Conservation (phyloP, 345 rosid genomes). For the Brassica carinata region DNA sequence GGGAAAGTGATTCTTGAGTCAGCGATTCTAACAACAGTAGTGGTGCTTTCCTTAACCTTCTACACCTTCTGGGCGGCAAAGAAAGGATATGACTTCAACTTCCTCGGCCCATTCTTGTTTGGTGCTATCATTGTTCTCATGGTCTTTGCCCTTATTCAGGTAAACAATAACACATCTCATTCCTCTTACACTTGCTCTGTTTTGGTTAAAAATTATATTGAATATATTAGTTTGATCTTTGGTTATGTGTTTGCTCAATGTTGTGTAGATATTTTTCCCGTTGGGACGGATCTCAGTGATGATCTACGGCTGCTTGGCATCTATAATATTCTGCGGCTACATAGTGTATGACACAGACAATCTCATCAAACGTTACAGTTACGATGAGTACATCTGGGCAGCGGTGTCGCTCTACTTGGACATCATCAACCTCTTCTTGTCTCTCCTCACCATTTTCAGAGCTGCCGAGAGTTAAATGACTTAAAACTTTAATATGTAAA, state of each 20-base stretch:
- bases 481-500: neutral
- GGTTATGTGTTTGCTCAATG: neutral
- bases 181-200: neutral
- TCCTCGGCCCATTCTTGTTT: slow-evolving; percentile 83
- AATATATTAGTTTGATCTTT: neutral
- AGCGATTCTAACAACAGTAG: slow-evolving; percentile 62
- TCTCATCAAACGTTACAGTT: slow-evolving; percentile 72
- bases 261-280: slow-evolving; percentile 72
- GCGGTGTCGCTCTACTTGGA: slow-evolving; percentile 77
- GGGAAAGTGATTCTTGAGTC: slow-evolving; percentile 80
- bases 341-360: slow-evolving; percentile 87
- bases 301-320: slow-evolving; percentile 76
- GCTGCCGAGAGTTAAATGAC: slow-evolving; percentile 46
- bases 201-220: neutral
- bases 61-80: slow-evolving; percentile 91
- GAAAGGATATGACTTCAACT: slow-evolving; percentile 77
- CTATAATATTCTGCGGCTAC: slow-evolving; percentile 80
- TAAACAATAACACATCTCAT: neutral
- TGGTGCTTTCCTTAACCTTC: slow-evolving; percentile 68
- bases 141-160: slow-evolving; percentile 76
- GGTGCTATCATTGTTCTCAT: slow-evolving; percentile 66
- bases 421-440: slow-evolving; percentile 73
- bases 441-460: slow-evolving; percentile 70
- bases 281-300: slow-evolving; percentile 68
- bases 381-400: slow-evolving; percentile 92